These are phyloP conservation scores for Arachnopeziza araneosa DNA, from an alignment of 2,329 filamentous ascomycete species.

Conservation along the genomic window DNA sequence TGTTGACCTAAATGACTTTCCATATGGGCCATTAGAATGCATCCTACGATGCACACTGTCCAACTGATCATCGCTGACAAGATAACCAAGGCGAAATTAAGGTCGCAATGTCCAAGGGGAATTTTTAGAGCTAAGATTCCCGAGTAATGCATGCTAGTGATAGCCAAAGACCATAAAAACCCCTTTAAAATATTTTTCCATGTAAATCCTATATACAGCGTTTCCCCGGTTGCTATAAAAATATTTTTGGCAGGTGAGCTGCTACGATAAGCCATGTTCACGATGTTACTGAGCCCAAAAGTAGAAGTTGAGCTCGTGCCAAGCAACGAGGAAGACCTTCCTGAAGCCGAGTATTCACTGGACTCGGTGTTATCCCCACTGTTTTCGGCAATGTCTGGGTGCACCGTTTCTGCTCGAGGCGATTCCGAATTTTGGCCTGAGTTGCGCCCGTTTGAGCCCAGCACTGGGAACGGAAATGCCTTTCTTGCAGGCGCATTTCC, in stretches of 20 bases:
- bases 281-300: slow-evolving; percentile 1
- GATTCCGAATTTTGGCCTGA: not conserved
- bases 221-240: slow-evolving; percentile 5
- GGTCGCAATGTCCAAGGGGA: slow-evolving; percentile 63
- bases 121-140: slow-evolving; percentile 30
- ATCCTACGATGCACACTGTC: slow-evolving; percentile 30
- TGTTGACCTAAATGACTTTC: slow-evolving; percentile 31
- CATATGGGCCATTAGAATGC: slow-evolving; percentile 30
- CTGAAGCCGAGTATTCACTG: slow-evolving; percentile 1
- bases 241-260: slow-evolving; percentile 6
- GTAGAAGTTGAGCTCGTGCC: slow-evolving; percentile 3
- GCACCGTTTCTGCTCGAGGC: not conserved
- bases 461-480: not conserved
- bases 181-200: slow-evolving; percentile 3
- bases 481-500: not conserved
- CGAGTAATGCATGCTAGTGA: slow-evolving; percentile 32
- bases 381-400: not conserved
- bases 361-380: not conserved
- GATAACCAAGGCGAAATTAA: slow-evolving; percentile 51
- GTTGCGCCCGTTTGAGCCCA: not conserved
- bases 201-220: slow-evolving; percentile 2
- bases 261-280: slow-evolving; percentile 5
- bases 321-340: slow-evolving; percentile 2
- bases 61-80: slow-evolving; percentile 25
- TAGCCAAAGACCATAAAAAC: slow-evolving; percentile 31